Conservation (phyloP, 2,329 filamentous ascomycete genomes). For the Ophioceras dolichostomum region DNA sequence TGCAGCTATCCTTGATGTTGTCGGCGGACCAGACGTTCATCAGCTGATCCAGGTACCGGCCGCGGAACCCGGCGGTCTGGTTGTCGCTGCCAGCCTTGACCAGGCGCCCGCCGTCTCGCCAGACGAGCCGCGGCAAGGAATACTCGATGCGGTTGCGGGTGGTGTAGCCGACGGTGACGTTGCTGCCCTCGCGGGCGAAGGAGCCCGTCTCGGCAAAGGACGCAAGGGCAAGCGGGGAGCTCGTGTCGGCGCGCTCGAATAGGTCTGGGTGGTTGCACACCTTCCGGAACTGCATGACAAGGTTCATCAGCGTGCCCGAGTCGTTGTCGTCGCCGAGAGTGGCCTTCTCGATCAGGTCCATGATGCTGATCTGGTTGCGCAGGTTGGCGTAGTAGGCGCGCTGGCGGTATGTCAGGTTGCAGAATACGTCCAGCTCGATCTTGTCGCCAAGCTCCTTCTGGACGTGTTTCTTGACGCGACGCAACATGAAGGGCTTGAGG, state of each 20-base stretch:
- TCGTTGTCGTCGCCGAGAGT: conserved; percentile 90
- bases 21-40: conserved; percentile 87
- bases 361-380: conserved; percentile 94
- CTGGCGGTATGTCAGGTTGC: conserved; percentile 91
- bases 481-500: conserved; percentile 97
- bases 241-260: conserved; percentile 88
- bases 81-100: conserved; percentile 65
- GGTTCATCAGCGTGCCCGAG: conserved; percentile 92
- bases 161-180: conserved; percentile 75
- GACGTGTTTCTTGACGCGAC: conserved; percentile 98
- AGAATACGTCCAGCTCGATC: conserved; percentile 93
- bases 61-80: conserved; percentile 62
- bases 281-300: conserved; percentile 99
- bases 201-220: conserved; percentile 91
- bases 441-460: conserved; percentile 99
- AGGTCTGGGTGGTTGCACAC: conserved; percentile 98
- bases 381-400: conserved; percentile 86
- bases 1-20: conserved; percentile 54
- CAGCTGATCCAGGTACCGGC: conserved; percentile 63
- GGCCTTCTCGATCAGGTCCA: conserved; percentile 96
- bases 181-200: conserved; percentile 78
- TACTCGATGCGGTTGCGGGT: conserved; percentile 80
- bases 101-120: conserved; percentile 66
- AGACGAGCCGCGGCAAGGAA: conserved; percentile 68
- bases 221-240: conserved; percentile 71